phyloP scores from a whole-genome alignment of 352 stramenopile genomes.

The Globisporangium abappressorium region DNA sequence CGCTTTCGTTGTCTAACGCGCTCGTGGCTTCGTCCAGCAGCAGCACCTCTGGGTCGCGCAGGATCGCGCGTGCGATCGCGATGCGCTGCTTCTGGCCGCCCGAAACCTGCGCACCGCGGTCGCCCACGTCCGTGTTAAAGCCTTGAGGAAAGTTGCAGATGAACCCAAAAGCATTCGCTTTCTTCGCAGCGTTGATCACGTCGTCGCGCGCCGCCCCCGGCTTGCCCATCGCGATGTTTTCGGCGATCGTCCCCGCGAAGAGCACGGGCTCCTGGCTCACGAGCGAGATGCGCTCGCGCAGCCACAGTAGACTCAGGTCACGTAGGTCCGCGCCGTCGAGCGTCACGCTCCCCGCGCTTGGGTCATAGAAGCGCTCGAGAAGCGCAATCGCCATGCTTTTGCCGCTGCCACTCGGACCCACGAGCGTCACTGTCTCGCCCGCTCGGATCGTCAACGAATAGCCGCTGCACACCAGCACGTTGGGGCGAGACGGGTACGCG shows the following conservation, averaged over 20 bases:
- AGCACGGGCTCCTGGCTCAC: slow-evolving; percentile 80
- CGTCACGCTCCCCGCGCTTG: slow-evolving; percentile 28
- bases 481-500: slow-evolving; percentile 49
- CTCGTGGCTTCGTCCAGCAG: slow-evolving; percentile 50
- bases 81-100: slow-evolving; percentile 97
- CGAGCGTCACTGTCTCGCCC: slow-evolving; percentile 48
- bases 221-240: slow-evolving; percentile 32
- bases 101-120: slow-evolving; percentile 83
- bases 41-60: slow-evolving; percentile 37
- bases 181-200: slow-evolving; percentile 36
- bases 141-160: slow-evolving; percentile 83
- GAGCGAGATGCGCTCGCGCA: slow-evolving; percentile 73
- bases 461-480: slow-evolving; percentile 50
- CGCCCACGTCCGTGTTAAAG: slow-evolving; percentile 88
- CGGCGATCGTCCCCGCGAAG: slow-evolving; percentile 6
- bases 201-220: slow-evolving; percentile 29
- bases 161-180: slow-evolving; percentile 25
- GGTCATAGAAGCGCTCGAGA: slow-evolving; percentile 63
- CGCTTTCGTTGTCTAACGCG: slow-evolving; percentile 59
- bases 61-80: slow-evolving; percentile 76
- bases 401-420: slow-evolving; percentile 31
- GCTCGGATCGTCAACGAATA: slow-evolving; percentile 55
- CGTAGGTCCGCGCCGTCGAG: slow-evolving; percentile 57
- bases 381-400: slow-evolving; percentile 58
- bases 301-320: slow-evolving; percentile 62